Base-by-base conservation (phyloP, 1,284 basidiomycete species). In the Trametes versicolor region DNA sequence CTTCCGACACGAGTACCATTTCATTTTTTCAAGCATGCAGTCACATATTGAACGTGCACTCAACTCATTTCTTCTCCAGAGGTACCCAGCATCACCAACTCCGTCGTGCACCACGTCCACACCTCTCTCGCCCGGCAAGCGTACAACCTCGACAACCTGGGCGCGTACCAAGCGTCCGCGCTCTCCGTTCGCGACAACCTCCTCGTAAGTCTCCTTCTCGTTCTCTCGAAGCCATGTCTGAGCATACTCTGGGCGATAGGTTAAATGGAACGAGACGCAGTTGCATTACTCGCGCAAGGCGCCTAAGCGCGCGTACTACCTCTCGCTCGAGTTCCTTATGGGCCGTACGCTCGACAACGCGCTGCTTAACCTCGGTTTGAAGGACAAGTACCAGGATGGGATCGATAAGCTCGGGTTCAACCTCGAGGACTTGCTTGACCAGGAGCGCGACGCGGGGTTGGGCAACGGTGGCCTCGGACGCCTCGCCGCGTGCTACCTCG, bases 401-500 rank as follows among this genome's bases (percentile, higher is more conserved):
- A 78, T 93, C 53, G 76, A 87, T 41, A 83, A 88, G 69, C 92
- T 98, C 65, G 96, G 96, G 2, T 96, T 95, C 81, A 89, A 83
- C 76, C 86, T 96, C 70, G 95, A 96, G 75, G 94, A 96, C 72
- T 80, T 96, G 58, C 82, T 98, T 55, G 92, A 91, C 60, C 83
- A 91, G 74, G 96, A 98, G 76, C 89, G 95, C 62, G 96, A 97
- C 75, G 95, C 95, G 1, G 95, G 87, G 19, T 85, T 97, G 21
- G 95, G 95, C 12, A 97, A 97, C 74, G 92, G 91, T 67, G 93
- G 96, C 70, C 85, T 98, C 15, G 96, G 96, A 1, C 93, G 96
- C 59, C 86, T 98, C 47, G 96, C 96, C 1, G 96, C 96, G 2
- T 98, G 96, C 81, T 98, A 97, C 78, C 87, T 96, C 66, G 93